Conservation (phyloP, 768 basidiomycete genomes). For the Saitozyma podzolica region DNA sequence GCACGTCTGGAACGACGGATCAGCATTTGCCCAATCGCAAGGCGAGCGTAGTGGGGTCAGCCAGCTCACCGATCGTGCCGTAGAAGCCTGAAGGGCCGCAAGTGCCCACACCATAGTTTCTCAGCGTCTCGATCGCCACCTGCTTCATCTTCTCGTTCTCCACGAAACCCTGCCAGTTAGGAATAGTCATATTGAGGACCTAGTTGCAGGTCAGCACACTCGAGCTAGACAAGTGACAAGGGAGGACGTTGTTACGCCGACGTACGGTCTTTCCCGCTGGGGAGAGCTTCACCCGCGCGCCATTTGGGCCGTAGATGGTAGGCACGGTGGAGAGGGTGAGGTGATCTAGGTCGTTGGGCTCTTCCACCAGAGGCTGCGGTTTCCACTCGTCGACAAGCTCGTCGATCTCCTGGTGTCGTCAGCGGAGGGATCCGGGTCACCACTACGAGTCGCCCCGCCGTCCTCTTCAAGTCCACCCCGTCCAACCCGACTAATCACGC, state of each 20-base stretch:
- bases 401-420: slow-evolving; percentile 74
- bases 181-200: slow-evolving; percentile 79
- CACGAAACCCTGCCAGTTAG: slow-evolving; percentile 87
- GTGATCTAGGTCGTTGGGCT: slow-evolving; percentile 64
- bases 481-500: too few relatives aligned
- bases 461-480: too few relatives aligned
- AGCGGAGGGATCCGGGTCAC: too few relatives aligned
- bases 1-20: slow-evolving; percentile 66
- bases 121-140: slow-evolving; percentile 75
- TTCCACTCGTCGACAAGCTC: slow-evolving; percentile 94
- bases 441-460: too few relatives aligned
- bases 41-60: too few relatives aligned
- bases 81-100: slow-evolving; percentile 98
- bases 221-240: slow-evolving; percentile 10
- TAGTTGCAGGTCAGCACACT: slow-evolving; percentile 37
- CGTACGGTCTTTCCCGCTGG: slow-evolving; percentile 45
- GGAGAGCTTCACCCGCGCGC: slow-evolving; percentile 76
- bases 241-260: too few relatives aligned
- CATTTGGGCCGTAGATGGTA: slow-evolving; percentile 73
- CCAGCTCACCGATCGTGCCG: slow-evolving; percentile 93
- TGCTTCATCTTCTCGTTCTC: slow-evolving; percentile 86
- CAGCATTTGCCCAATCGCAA: too few relatives aligned
- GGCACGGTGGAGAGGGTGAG: slow-evolving; percentile 74
- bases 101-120: slow-evolving; percentile 87
- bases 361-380: slow-evolving; percentile 73